Evolutionary conservation across 2,329 filamentous ascomycete genomes (phyloP).

Genomic region (Sporothrix curviconia): DNA sequence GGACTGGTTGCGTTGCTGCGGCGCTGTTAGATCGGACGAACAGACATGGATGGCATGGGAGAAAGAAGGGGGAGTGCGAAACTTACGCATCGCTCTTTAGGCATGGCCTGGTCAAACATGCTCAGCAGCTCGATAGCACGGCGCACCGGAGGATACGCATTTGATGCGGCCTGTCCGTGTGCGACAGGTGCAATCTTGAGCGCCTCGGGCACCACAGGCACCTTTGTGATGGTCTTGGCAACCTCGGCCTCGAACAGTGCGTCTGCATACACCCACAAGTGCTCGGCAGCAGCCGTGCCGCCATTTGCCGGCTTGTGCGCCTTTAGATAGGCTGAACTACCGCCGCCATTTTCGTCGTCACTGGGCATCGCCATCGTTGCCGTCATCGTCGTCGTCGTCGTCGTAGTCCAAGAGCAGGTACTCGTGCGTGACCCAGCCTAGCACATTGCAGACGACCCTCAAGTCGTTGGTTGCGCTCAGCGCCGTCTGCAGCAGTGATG

Average conservation of each 20-base stretch:
- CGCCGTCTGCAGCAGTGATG: conserved; percentile 41
- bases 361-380: conserved; percentile 35
- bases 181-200: conserved; percentile 46
- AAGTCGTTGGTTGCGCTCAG: conserved; percentile 43
- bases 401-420: conserved; percentile 51
- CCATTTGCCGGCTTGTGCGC: conserved; percentile 50
- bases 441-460: conserved; percentile 46
- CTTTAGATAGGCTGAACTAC: conserved; percentile 37
- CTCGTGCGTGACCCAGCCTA: conserved; percentile 53
- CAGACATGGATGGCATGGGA: no score
- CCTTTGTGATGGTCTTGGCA: conserved; percentile 47
- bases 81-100: conserved; percentile 56
- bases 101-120: conserved; percentile 59
- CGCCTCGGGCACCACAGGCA: conserved; percentile 38
- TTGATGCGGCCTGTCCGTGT: conserved; percentile 42
- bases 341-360: not conserved
- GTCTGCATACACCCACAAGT: conserved; percentile 53
- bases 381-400: conserved; percentile 37
- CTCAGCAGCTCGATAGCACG: conserved; percentile 51
- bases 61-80: not conserved
- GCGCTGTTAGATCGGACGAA: not conserved
- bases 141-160: conserved; percentile 52
- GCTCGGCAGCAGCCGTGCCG: conserved; percentile 50
- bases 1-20: conserved; percentile 46
- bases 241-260: conserved; percentile 49